Percentiles rank a stretch among this genome's conserved stretches.
These are phyloP conservation scores for Lentinus tigrinus DNA, from an alignment of 768 basidiomycete genomes.

Conservation along the genomic window DNA sequence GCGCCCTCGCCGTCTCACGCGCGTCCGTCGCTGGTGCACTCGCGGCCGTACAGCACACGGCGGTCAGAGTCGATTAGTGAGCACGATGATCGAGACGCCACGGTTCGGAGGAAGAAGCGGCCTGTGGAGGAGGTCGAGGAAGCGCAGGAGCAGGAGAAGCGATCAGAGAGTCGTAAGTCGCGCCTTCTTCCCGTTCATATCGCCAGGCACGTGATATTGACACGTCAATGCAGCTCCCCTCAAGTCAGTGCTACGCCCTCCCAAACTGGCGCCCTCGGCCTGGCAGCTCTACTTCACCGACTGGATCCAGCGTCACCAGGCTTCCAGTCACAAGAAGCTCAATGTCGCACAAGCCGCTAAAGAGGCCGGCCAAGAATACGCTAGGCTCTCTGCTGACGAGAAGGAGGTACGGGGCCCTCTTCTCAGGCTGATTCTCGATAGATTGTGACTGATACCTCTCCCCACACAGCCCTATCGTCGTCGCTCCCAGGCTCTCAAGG, in stretches of 20 bases:
- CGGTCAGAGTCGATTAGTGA: slow-evolving; percentile 65
- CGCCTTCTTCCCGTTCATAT: slow-evolving; percentile 13
- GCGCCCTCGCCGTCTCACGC: slow-evolving; percentile 59
- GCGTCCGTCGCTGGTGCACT: slow-evolving; percentile 42
- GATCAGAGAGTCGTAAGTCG: slow-evolving; percentile 22
- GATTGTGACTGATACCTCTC: slow-evolving; percentile 21
- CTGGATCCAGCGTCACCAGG: slow-evolving; percentile 87
- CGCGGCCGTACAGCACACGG: slow-evolving; percentile 58
- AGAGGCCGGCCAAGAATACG: slow-evolving; percentile 90
- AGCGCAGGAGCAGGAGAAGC: slow-evolving; percentile 20
- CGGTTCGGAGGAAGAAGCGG: slow-evolving; percentile 63
- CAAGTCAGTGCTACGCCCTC: slow-evolving; percentile 81
- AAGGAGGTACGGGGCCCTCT: slow-evolving; percentile 67
- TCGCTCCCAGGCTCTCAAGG: slow-evolving; percentile 83
- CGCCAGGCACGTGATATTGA: slow-evolving; percentile 27
- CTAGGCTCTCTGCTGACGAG: slow-evolving; percentile 70
- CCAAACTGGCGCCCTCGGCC: slow-evolving; percentile 89
- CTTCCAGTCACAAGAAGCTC: slow-evolving; percentile 76
- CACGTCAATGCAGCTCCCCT: slow-evolving; percentile 49
- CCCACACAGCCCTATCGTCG: slow-evolving; percentile 73
- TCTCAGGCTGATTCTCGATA: slow-evolving; percentile 21
- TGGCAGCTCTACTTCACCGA: slow-evolving; percentile 98
- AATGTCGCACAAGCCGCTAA: slow-evolving; percentile 96
- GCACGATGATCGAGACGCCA: slow-evolving; percentile 67
- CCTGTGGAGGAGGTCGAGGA: slow-evolving; percentile 28